Conservation (phyloP, 1,284 basidiomycete genomes). For the Cryptococcus hybrid region DNA sequence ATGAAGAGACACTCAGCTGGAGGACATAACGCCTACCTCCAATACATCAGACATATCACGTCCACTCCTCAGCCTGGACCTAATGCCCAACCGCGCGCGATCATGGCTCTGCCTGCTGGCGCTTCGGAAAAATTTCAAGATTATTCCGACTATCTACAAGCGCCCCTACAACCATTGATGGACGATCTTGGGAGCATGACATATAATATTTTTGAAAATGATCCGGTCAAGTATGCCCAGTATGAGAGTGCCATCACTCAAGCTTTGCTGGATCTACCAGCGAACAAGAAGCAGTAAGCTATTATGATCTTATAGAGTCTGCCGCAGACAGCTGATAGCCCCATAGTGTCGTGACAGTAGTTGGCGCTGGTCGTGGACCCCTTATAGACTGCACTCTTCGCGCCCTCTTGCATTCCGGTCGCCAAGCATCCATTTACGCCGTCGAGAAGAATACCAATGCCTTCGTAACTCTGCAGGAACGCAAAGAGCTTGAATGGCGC, state of each 20-base stretch:
- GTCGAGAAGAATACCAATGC: slow-evolving; percentile 97
- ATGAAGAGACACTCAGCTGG: slow-evolving; percentile 68
- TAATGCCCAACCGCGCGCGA: slow-evolving; percentile 55
- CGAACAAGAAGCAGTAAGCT: slow-evolving; percentile 21
- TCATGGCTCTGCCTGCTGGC: slow-evolving; percentile 56
- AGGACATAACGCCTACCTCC: slow-evolving; percentile 81
- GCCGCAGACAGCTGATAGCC: neutral
- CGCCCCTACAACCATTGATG: slow-evolving; percentile 95
- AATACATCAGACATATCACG: slow-evolving; percentile 83
- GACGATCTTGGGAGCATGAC: slow-evolving; percentile 93
- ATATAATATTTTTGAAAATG: slow-evolving; percentile 96
- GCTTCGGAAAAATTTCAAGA: slow-evolving; percentile 60
- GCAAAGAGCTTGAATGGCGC: slow-evolving; percentile 79
- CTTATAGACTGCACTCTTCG: slow-evolving; percentile 81
- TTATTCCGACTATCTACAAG: slow-evolving; percentile 94
- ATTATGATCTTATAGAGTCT: neutral
- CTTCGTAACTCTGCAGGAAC: slow-evolving; percentile 82
- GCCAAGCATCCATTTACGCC: slow-evolving; percentile 72
- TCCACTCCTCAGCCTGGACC: slow-evolving; percentile 55
- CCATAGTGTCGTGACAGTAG: slow-evolving; percentile 78
- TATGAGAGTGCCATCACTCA: slow-evolving; percentile 92
- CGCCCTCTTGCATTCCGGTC: slow-evolving; percentile 70
- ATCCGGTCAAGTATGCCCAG: slow-evolving; percentile 92
- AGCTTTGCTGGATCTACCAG: slow-evolving; percentile 71
- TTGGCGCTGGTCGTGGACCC: slow-evolving; percentile 93